Evolutionary conservation across 192 early-diverging fungal genomes (phyloP).

Genomic region (Podila epicladia): DNA sequence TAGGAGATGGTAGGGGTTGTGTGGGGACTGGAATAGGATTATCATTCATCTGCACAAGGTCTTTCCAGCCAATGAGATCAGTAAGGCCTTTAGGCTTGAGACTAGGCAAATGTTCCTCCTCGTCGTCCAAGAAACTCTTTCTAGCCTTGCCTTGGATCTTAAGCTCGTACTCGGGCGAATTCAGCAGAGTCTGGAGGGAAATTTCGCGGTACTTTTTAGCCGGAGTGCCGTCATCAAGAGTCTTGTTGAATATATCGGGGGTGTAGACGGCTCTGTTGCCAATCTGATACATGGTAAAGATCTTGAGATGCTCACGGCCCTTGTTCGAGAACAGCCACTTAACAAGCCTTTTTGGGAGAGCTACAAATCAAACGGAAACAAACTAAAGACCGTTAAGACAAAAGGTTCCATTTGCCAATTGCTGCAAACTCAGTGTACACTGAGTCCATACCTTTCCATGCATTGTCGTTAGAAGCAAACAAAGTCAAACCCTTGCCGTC

Average conservation of each 20-base stretch:
- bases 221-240: conserved; percentile 1
- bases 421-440: no score
- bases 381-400: not conserved
- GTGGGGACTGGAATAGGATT: not conserved
- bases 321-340: conserved; percentile 25
- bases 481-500: conserved; percentile 34
- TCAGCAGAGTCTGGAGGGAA: conserved; percentile 19
- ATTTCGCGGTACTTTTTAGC: conserved; percentile 14
- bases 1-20: not conserved
- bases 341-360: conserved; percentile 13
- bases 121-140: not conserved
- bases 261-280: conserved; percentile 28
- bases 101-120: not conserved
- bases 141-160: conserved; percentile 16
- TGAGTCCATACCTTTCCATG: conserved; percentile 26
- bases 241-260: conserved; percentile 29
- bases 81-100: conserved; percentile 6
- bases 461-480: conserved; percentile 34
- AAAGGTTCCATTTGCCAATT: not conserved
- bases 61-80: conserved; percentile 10
- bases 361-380: conserved; percentile 2
- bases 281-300: conserved; percentile 31
- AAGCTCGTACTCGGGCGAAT: conserved; percentile 17
- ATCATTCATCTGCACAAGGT: not conserved
- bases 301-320: conserved; percentile 39